Conservation (phyloP, 1,139 yeast genomes). For the Hemisphaericaspora xylofermentans region DNA sequence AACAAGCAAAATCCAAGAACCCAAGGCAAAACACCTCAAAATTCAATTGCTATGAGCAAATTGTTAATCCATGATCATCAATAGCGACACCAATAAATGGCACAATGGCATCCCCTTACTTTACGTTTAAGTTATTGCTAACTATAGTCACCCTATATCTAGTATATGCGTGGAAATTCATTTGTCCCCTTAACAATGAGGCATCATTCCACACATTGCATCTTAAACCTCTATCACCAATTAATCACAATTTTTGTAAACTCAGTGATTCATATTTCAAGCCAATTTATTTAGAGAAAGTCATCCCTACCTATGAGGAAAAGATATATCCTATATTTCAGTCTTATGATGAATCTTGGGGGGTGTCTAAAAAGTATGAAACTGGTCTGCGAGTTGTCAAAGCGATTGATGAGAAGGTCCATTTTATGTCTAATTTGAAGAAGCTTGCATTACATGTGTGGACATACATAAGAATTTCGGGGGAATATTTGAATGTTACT, state of each 20-base stretch:
- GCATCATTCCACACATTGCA: not conserved
- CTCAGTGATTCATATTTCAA: conserved; percentile 11
- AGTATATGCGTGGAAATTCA: conserved; percentile 13
- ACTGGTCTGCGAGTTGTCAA: not conserved
- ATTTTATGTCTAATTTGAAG: conserved; percentile 7
- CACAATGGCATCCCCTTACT: not conserved
- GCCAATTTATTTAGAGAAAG: conserved; percentile 9
- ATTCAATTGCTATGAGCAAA: too few relatives aligned
- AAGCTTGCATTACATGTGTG: not conserved
- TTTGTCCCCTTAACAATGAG: conserved; percentile 13
- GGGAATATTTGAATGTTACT: conserved; percentile 8
- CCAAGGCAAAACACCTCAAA: too few relatives aligned
- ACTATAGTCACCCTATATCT: conserved; percentile 8
- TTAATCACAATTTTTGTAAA: conserved; percentile 15
- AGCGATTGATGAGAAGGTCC: conserved; percentile 2
- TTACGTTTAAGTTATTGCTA: conserved; percentile 5
- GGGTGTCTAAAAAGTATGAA: conserved; percentile 7
- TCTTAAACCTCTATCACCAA: conserved; percentile 10
- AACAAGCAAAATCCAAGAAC: too few relatives aligned
- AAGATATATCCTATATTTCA: conserved; percentile 10
- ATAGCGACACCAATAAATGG: not conserved
- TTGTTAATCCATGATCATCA: too few relatives aligned
- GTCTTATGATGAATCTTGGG: conserved; percentile 1
- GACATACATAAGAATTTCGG: conserved; percentile 3
- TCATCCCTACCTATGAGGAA: conserved; percentile 12